These are phyloP conservation scores for Baeospora myosura DNA, from an alignment of 1,284 basidiomycete genomes.

Conservation along the genomic window DNA sequence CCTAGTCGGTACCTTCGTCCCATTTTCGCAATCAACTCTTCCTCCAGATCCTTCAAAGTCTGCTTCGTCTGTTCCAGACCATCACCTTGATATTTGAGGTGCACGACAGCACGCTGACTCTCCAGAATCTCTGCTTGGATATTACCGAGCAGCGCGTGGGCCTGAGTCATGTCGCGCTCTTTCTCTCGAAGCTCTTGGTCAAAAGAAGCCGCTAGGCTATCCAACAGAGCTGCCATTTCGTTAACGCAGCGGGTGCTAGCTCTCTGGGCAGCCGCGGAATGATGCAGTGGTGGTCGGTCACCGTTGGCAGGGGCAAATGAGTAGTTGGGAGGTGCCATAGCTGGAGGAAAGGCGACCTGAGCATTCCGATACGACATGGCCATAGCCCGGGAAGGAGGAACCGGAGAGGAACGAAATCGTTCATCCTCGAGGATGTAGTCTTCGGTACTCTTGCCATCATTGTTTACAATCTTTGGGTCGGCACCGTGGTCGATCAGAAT, in stretches of 20 bases:
- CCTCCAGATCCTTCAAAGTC: slow-evolving; percentile 58
- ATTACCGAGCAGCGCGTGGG: slow-evolving; percentile 78
- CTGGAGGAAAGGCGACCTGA: slow-evolving; percentile 47
- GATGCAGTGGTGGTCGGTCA: slow-evolving; percentile 71
- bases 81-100: slow-evolving; percentile 65
- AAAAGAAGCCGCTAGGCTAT: slow-evolving; percentile 86
- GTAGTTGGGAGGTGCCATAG: slow-evolving; percentile 30
- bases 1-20: slow-evolving; percentile 76
- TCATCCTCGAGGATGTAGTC: slow-evolving; percentile 99
- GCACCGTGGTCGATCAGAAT: slow-evolving; percentile 95
- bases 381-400: slow-evolving; percentile 55
- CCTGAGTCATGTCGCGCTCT: slow-evolving; percentile 88
- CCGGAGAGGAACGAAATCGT: slow-evolving; percentile 88
- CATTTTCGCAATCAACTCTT: slow-evolving; percentile 68
- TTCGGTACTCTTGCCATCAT: slow-evolving; percentile 95
- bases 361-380: slow-evolving; percentile 65
- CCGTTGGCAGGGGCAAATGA: slow-evolving; percentile 42
- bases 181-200: slow-evolving; percentile 90
- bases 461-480: slow-evolving; percentile 92
- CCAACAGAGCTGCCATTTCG: slow-evolving; percentile 83
- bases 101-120: slow-evolving; percentile 68
- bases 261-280: slow-evolving; percentile 82
- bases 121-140: slow-evolving; percentile 93
- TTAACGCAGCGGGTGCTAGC: slow-evolving; percentile 81
- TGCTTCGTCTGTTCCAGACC: slow-evolving; percentile 60